phyloP scores from a whole-genome alignment of 768 basidiomycete genomes.

The Mycena polygramma region DNA sequence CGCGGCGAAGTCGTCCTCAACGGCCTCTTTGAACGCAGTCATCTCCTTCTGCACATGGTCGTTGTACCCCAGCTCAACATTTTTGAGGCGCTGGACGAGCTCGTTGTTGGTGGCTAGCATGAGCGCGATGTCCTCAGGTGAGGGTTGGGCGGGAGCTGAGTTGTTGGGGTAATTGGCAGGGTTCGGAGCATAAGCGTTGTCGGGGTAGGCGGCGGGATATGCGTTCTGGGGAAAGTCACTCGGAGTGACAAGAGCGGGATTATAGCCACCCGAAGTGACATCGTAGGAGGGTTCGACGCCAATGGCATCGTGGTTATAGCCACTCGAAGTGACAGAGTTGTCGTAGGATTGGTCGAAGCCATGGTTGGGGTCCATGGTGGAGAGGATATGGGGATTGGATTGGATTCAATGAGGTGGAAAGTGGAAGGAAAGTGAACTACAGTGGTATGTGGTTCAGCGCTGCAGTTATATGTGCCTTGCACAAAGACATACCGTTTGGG shows the following conservation, averaged over 20 bases:
- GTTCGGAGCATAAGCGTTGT: no score
- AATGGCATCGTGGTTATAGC: no score
- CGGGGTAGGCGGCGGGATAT: no score
- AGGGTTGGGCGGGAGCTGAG: not conserved
- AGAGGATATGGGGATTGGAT: not conserved
- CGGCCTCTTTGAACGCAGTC: not conserved
- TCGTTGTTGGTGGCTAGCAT: not conserved
- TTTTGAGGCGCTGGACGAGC: not conserved
- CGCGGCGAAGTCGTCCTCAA: slow-evolving; percentile 3
- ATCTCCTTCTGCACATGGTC: not conserved
- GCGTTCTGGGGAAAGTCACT: no score
- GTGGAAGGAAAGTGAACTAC: not conserved
- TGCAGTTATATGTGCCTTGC: not conserved
- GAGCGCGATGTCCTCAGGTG: not conserved
- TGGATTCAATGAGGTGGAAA: not conserved
- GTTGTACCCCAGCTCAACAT: slow-evolving; percentile 9
- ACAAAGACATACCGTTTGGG: not conserved
- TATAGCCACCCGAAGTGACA: not conserved
- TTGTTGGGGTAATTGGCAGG: not conserved
- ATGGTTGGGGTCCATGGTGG: slow-evolving; percentile 1
- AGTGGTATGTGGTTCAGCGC: not conserved
- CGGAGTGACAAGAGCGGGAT: not conserved
- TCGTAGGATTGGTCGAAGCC: not conserved
- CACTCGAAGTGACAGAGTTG: slow-evolving; percentile 2
- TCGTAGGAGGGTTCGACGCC: not conserved